Evolutionary conservation across 139 green algal species (phyloP), one percentile per base, ranked within the genome.

Genomic region (Chlamydomonas asymmetrica): DNA sequence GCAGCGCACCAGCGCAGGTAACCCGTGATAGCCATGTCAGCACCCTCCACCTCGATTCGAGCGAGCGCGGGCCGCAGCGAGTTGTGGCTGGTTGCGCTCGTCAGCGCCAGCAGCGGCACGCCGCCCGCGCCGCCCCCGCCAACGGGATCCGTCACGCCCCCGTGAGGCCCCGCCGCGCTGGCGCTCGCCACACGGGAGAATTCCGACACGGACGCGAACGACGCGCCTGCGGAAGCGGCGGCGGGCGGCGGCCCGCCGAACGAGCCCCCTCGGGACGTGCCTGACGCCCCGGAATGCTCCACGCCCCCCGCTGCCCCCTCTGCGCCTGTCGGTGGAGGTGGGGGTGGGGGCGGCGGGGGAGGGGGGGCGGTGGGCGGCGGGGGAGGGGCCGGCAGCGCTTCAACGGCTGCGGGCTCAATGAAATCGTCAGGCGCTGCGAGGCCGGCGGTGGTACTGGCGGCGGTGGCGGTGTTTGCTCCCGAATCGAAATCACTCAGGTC

Each of bases 31-130:
- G 56, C 39, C 7, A 40, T 57, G 41, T 76, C 70, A 5, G 70
- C 40, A 0, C 56, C 56, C 70, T 76, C 70, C 32, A 48, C 70
- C 70, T 76, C 70, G 27, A 76, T 37, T 1, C 70, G 57, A 0
- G 54, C 70, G 23, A 76, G 54, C 0, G 57, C 70, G 6, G 70
- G 70, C 20, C 70, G 70, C 40, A 76, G 38, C n/a, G 52, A 52
- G 40, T 76, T 57, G 40, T 76, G 70, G 40, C 40, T 60, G 70
- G 70, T 68, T 39, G 57, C 70, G 31, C 40, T 60, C 8, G 70
- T 76, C 31, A 76, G 70, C 56, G 67, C 56, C 70, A 76, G 40
- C 5, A 61, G 57, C 18, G 40, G 40, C n/a, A n/a, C n/a, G n/a
- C n/a, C n/a, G n/a, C n/a, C n/a, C n/a, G n/a, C n/a, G n/a, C n/a